Evolutionary conservation across 176 grass and related monocot genomes (phyloP), one percentile per base, ranked within the genome.

Genomic region (Eleusine coracana): DNA sequence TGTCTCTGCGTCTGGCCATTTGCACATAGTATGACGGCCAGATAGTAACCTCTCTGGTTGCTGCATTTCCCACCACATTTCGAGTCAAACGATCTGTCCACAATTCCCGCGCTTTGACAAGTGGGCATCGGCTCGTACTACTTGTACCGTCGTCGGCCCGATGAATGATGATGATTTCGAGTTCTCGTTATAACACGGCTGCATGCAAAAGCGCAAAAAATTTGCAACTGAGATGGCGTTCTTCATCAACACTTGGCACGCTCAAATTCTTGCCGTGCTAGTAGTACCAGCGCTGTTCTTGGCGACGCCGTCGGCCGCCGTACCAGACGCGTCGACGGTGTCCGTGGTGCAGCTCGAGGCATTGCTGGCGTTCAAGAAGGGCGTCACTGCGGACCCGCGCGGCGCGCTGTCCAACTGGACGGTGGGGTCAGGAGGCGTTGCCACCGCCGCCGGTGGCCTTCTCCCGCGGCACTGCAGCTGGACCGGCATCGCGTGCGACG

Each of bases 311-410:
- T 37, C 71, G 55, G 50, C 56, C 0, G 58, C 28, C 21, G 58
- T 13, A n/a, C 42, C 68, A 0, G 80, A 71, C 7, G 31, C 54
- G 55, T 58, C 54, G 5, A 38, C 83, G 6, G 81, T 10, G 40
- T 3, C 88, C 25, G 73, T 81, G 25, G 25, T 25, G 77, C 84
- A 95, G 5, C 84, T 88, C 13, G 92, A 95, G 88, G 92, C 92
- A 1, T 52, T 98, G 91, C 83, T 95, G 75, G 86, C 51, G 64
- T 95, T 98, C 86, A 98, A 95, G 84, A 78, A 85, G 59, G 83
- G 78, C 38, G 78, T 98, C 60, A 65, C 58, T 31, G 86, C 72
- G 2, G 95, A 95, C 51, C 95, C 95, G 2, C 71, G 80, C 34
- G 90, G 88, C 27, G 66, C 41, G 34, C 66, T 98, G 52, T 78